These are phyloP conservation scores for Candida freyschussii DNA, from an alignment of 1,139 yeast species.

Conservation along the genomic window DNA sequence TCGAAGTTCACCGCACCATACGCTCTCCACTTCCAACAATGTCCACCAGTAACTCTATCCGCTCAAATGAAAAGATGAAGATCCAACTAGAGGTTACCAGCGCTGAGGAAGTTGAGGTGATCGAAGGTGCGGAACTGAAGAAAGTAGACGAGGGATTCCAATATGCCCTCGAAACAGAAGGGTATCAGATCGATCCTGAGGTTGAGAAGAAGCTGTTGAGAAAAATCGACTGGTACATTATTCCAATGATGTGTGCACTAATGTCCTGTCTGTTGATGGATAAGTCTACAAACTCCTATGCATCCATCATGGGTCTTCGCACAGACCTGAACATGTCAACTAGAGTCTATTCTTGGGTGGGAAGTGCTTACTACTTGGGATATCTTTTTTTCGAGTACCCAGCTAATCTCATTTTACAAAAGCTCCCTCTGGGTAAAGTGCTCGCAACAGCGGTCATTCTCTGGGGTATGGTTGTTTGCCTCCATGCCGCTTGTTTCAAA, in stretches of 20 bases:
- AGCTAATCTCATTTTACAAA: slow-evolving; percentile 32
- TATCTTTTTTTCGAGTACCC: slow-evolving; percentile 31
- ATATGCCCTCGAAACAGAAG: slow-evolving; percentile 2
- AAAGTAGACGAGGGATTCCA: slow-evolving; percentile 4
- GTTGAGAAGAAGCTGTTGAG: slow-evolving; percentile 13
- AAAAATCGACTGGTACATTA: slow-evolving; percentile 11
- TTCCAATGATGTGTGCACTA: slow-evolving; percentile 19
- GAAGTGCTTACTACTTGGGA: slow-evolving; percentile 42
- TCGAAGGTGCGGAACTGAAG: too few relatives aligned
- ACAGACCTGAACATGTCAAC: slow-evolving; percentile 34
- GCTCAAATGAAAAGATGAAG: slow-evolving; percentile 60
- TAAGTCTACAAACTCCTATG: slow-evolving; percentile 31
- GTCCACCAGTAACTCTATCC: too few relatives aligned
- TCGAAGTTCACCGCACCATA: too few relatives aligned
- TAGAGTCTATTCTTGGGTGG: slow-evolving; percentile 42
- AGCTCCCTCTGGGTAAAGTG: slow-evolving; percentile 38
- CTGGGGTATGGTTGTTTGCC: slow-evolving; percentile 45
- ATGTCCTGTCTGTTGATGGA: slow-evolving; percentile 40
- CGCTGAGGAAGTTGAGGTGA: too few relatives aligned
- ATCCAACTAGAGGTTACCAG: slow-evolving; percentile 25
- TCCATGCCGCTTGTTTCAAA: slow-evolving; percentile 37
- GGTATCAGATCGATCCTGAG: slow-evolving; percentile 5
- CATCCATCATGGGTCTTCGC: slow-evolving; percentile 40
- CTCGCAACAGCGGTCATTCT: slow-evolving; percentile 30
- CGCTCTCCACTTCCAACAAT: slow-evolving; percentile 46